Conservation (phyloP, 2,329 filamentous ascomycete genomes). For the Phoma sp. region DNA sequence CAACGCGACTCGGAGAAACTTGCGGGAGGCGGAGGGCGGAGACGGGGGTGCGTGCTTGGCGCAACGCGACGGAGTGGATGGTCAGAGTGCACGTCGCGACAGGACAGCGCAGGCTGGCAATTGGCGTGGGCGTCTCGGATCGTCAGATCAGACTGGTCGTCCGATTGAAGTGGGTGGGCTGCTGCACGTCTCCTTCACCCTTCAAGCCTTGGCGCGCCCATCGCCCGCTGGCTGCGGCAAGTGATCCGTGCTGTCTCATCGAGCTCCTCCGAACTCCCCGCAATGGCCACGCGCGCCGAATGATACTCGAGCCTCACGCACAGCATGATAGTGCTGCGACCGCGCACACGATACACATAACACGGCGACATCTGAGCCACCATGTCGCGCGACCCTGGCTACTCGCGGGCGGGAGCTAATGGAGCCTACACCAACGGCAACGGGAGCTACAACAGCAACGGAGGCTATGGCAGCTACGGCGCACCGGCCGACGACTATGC, state of each 20-base stretch:
- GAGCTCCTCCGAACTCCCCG: conserved; percentile 41
- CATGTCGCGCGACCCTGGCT: conserved; percentile 49
- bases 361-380: conserved; percentile 17
- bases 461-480: conserved; percentile 34
- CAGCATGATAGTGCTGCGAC: conserved; percentile 10
- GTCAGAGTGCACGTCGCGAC: neutral
- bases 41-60: neutral
- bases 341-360: conserved; percentile 8
- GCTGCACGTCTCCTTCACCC: conserved; percentile 1
- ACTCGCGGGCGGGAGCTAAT: conserved; percentile 42
- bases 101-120: neutral
- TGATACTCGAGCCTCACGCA: conserved; percentile 18
- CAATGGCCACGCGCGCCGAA: conserved; percentile 22
- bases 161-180: neutral
- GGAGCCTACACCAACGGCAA: conserved; percentile 48
- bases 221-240: conserved; percentile 13
- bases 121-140: neutral
- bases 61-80: no score
- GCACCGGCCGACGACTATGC: conserved; percentile 24
- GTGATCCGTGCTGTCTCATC: conserved; percentile 28
- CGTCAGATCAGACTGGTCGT: no score
- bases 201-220: conserved; percentile 11
- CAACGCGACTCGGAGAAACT: conserved; percentile 23
- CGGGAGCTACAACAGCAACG: conserved; percentile 39
- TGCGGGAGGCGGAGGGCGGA: conserved; percentile 24